Percentiles rank a stretch among this genome's conserved stretches.
These are phyloP conservation scores for Aspergillus fructus DNA, from an alignment of 2,329 filamentous ascomycete species.

Conservation along the genomic window DNA sequence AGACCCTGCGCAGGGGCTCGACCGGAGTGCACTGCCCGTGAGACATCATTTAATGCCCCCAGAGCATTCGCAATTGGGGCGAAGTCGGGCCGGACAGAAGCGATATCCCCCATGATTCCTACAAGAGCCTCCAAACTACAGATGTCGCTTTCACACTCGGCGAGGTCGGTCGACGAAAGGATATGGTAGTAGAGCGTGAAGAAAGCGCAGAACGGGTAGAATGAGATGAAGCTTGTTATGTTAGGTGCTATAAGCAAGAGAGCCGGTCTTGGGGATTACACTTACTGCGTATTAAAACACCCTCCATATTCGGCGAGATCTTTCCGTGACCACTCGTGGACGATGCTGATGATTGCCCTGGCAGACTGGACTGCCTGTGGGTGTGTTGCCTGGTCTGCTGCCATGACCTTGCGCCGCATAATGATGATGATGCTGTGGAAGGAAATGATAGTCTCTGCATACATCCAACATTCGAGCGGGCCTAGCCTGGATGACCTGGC, in stretches of 20 bases:
- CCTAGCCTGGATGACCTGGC: not conserved
- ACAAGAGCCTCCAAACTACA: not conserved
- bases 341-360: slow-evolving; percentile 1
- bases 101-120: not conserved
- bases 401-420: not conserved
- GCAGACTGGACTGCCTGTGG: slow-evolving; percentile 6
- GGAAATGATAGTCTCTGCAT: not conserved
- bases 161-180: not conserved
- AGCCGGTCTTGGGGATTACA: too few species aligned
- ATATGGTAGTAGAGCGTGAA: slow-evolving; percentile 10
- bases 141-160: slow-evolving; percentile 1
- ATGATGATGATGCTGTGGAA: slow-evolving; percentile 5
- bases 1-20: not conserved
- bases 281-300: not conserved
- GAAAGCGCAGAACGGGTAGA: slow-evolving; percentile 11
- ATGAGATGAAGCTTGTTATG: not conserved
- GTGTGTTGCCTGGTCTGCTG: not conserved
- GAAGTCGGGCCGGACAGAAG: not conserved
- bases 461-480: not conserved
- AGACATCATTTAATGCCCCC: slow-evolving; percentile 8
- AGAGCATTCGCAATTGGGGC: not conserved
- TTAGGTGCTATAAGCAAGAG: not conserved
- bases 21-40: not conserved
- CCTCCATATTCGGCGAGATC: not conserved
- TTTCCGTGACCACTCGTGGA: not conserved